A percentile compares a stretch with the other conserved stretches of the same genome.
phyloP scores from a whole-genome alignment of 495 filamentous ascomycete genomes.

The Podospora tetraspora region DNA sequence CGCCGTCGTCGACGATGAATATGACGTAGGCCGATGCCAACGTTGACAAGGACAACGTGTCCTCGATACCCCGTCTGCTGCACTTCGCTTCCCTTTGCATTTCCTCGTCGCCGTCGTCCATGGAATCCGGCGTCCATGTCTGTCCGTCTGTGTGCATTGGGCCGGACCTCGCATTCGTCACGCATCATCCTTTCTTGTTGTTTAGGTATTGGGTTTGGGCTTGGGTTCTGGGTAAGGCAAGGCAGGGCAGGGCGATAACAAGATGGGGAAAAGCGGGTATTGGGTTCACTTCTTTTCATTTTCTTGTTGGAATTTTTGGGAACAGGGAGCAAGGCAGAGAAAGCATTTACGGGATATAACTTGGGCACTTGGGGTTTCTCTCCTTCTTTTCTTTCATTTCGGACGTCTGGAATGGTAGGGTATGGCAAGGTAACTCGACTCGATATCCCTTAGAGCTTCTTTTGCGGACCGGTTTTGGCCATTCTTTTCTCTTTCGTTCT shows the following conservation, averaged over 20 bases:
- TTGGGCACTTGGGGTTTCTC: neutral
- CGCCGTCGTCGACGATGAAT: slow-evolving; percentile 27
- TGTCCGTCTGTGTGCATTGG: neutral
- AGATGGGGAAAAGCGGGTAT: neutral
- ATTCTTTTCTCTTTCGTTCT: neutral
- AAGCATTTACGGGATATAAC: slow-evolving; percentile 14
- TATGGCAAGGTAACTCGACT: neutral
- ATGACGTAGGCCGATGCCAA: too few species aligned
- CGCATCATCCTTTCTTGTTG: neutral
- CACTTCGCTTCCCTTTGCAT: neutral
- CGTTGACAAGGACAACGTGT: too few species aligned
- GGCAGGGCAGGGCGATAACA: neutral
- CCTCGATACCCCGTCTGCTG: neutral
- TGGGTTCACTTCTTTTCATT: neutral
- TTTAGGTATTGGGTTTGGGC: neutral
- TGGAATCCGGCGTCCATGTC: neutral
- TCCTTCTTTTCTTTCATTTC: neutral
- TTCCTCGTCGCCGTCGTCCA: neutral
- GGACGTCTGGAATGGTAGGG: neutral
- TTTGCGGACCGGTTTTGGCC: neutral
- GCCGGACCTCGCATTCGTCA: slow-evolving; percentile 1
- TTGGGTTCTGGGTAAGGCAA: neutral
- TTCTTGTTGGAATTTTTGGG: neutral
- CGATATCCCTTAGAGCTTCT: slow-evolving; percentile 11
- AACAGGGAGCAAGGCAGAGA: neutral